A percentile compares a stretch with the other conserved stretches of the same genome.
Conservation (phyloP, 805 yeast species). For the Kodamaea restingae region DNA sequence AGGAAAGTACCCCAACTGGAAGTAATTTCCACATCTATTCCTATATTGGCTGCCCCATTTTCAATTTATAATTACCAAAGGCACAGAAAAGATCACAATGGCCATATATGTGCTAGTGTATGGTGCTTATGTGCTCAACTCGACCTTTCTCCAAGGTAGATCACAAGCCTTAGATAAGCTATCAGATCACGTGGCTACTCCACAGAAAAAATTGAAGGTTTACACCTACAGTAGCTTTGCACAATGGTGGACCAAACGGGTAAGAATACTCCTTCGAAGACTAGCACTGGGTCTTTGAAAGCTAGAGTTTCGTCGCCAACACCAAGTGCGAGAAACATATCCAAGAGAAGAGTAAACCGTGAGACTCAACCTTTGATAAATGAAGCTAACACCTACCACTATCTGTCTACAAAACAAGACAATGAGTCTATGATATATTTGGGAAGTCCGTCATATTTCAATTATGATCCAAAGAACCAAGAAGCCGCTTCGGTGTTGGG, state of each 20-base stretch:
- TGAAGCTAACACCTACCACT: neutral
- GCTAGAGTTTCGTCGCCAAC: slow-evolving; percentile 9
- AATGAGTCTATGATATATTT: slow-evolving; percentile 10
- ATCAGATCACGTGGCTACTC: neutral
- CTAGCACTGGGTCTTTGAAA: neutral
- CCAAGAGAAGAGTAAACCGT: slow-evolving; percentile 17
- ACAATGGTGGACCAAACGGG: neutral
- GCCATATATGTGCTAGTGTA: too few relatives aligned
- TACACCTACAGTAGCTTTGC: neutral
- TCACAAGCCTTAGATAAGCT: too few relatives aligned
- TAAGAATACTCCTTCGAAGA: neutral
- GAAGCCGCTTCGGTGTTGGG: too few relatives aligned
- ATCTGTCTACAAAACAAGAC: slow-evolving; percentile 5
- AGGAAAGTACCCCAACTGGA: too few relatives aligned
- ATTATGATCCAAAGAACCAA: neutral
- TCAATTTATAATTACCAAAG: too few relatives aligned
- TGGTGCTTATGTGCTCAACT: too few relatives aligned
- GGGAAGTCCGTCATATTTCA: neutral
- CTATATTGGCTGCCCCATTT: too few relatives aligned
- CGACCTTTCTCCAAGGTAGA: too few relatives aligned
- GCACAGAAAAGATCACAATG: too few relatives aligned
- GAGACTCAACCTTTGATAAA: slow-evolving; percentile 15
- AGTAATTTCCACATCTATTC: too few relatives aligned
- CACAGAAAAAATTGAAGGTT: neutral
- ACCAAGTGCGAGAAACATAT: slow-evolving; percentile 16